Evolutionary conservation across 345 rosid genomes (phyloP).

Genomic region (Gossypium australe): DNA sequence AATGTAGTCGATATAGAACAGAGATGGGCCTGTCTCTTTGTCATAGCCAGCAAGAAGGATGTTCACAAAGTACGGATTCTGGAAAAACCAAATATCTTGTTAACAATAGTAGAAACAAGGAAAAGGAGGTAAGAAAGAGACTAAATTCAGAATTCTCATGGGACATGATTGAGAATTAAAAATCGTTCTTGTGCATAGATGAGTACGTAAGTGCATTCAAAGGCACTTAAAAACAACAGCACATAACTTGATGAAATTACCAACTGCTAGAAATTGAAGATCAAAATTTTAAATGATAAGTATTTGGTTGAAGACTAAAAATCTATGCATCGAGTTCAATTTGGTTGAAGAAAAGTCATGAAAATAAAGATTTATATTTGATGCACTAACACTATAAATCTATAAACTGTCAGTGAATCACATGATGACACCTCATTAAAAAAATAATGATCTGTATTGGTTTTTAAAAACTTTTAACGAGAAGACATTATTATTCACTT

Average conservation of each 20-base stretch:
- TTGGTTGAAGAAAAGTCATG: not conserved
- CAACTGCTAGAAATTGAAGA: not conserved
- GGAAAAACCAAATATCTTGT: conserved; percentile 16
- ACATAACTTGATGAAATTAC: not conserved
- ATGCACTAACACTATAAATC: not conserved
- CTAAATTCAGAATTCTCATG: not conserved
- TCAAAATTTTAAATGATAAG: not conserved
- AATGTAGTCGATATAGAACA: conserved; percentile 92
- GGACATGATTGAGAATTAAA: not conserved
- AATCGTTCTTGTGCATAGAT: not conserved
- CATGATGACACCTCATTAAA: not conserved
- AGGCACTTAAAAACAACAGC: not conserved
- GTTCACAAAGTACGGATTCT: conserved; percentile 89
- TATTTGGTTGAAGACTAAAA: not conserved
- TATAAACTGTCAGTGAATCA: not conserved
- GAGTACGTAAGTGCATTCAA: not conserved
- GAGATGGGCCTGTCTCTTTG: conserved; percentile 86
- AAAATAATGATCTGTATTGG: not conserved
- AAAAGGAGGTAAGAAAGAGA: not conserved
- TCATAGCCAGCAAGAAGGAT: conserved; percentile 93
- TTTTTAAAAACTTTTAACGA: not conserved
- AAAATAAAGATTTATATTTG: not conserved
- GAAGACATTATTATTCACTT: not conserved
- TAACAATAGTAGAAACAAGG: not conserved
- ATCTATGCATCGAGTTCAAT: not conserved